Evolutionary conservation across 2,329 filamentous ascomycete genomes (phyloP), one percentile per base, ranked within the genome.

Genomic region (Pseudogymnoascus sp.): DNA sequence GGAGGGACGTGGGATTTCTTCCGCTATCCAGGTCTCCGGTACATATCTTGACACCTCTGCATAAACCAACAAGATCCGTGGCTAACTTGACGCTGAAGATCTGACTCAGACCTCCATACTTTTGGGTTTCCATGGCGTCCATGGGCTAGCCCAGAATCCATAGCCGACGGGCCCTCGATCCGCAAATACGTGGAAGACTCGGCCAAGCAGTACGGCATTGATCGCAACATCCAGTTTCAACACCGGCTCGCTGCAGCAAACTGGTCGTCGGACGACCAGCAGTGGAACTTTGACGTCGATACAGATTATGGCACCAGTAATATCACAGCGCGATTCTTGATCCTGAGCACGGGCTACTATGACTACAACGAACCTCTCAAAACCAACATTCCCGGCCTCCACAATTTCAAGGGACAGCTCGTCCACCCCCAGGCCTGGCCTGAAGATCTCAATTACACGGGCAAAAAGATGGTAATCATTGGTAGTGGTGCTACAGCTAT

Each of bases 1-100:
- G 89, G 89, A 1, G 89, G 89, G 1, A 92, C 89, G 0, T 91
- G 89, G 89, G 85, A 87, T 68, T 76, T 91, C 2, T 91, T 90
- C 77, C 82, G 79, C 44, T 91, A 90, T 67, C 88, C 88, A 0
- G 87, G 88, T 11, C 86, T 89, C 66, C 77, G 83, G 40, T 44
- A 23, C 13, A 23, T 23, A 23, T 44, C 40, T n/a, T 44, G 19
- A 15, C 19, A 44, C n/a, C 7, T 35, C 3, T 1, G 10, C 4
- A 15, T 19, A 44, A 23, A 15, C 5, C 4, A 23, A 23, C 10
- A 7, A 23, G 40, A 13, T 44, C 5, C 5, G 19, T 44, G 19
- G 11, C 40, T 44, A 15, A 44, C 40, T 23, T 23, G 40, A 44
- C 5, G 19, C 4, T 44, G 19, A 44, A 44, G 40, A 44, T 84